phyloP scores from a whole-genome alignment of 2,329 filamentous ascomycete genomes.

The Orbilia brochopaga region DNA sequence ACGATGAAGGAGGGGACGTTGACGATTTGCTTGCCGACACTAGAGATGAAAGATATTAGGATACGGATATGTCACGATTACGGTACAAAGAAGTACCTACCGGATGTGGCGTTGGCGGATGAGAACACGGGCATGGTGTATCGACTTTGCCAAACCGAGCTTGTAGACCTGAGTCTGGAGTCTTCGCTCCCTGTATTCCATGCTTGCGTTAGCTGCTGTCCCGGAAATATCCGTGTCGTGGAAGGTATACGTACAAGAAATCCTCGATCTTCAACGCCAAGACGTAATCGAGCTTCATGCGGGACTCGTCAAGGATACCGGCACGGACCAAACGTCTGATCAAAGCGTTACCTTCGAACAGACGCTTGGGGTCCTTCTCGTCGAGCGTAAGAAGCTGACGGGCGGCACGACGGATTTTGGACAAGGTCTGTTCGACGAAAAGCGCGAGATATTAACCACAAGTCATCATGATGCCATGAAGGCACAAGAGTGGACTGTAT shows the following conservation, averaged over 20 bases:
- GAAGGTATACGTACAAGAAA: constrained; percentile 75
- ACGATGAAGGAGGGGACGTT: constrained; percentile 99
- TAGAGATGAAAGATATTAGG: constrained; percentile 53
- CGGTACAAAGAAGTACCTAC: constrained; percentile 58
- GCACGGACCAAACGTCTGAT: constrained; percentile 99
- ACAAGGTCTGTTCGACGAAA: constrained; percentile 69
- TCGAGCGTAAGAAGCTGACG: constrained; percentile 99
- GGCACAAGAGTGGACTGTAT: constrained; percentile 51
- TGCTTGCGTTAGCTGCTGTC: constrained; percentile 9
- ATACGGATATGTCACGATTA: not conserved
- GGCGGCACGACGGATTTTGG: constrained; percentile 99
- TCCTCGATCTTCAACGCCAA: constrained; percentile 98
- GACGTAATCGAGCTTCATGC: constrained; percentile 99
- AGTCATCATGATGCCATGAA: constrained; percentile 52
- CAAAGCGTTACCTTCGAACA: constrained; percentile 99
- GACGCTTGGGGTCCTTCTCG: constrained; percentile 99
- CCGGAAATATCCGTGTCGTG: not conserved
- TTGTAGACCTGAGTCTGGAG: constrained; percentile 99
- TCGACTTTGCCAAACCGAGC: constrained; percentile 99
- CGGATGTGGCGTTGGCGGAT: constrained; percentile 99
- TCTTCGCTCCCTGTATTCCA: constrained; percentile 48
- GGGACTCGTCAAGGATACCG: constrained; percentile 99
- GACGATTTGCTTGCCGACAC: constrained; percentile 99
- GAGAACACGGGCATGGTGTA: constrained; percentile 99
- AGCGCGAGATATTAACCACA: constrained; percentile 39